Evolutionary conservation across 257 asterid genomes (phyloP), one percentile per base, ranked within the genome.

Genomic region (Cruciata laevipes): DNA sequence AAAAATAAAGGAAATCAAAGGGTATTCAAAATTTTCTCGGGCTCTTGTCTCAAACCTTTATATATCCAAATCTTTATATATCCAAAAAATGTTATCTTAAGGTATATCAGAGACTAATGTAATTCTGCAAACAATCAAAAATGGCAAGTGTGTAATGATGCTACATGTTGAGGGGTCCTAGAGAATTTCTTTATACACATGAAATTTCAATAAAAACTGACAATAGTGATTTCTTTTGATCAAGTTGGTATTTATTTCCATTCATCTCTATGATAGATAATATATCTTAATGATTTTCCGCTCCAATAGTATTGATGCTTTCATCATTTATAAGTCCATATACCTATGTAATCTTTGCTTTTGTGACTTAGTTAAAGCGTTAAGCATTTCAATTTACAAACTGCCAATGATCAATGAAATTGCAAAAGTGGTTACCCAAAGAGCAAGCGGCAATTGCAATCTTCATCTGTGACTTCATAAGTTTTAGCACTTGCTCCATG

Each of bases 381-480:
- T 72, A 16, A 64, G 61, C 65, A 69, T 69, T 68, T 78, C 42
- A 63, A 52, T 55, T 35, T 13, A 47, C 42, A 58, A 72, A 61
- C 56, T 63, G 58, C 72, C 69, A 65, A 52, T 64, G 30, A 51
- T 63, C 57, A 53, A 58, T 27, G 13, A 59, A 61, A 70, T 73
- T 59, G 66, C 58, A 31, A 68, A 68, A 68, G 68, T 66, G 56
- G 68, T 82, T 90, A 94, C 99, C 99, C 95, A 66, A 94, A 94
- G 69, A 84, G 73, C 77, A 94, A 69, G 70, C 83, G 78, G 83
- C 86, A 90, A 80, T 67, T 86, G 76, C 90, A 94, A 78, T 90
- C 97, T 74, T 88, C 92, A 73, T 94, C 97, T 16, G 85, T 83
- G 70, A 90, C 99, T 83, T 85, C 87, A 72, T 90, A 94, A 67